Conservation (phyloP, 2,329 filamentous ascomycete genomes). For the Paraphoma chrysanthemicola region DNA sequence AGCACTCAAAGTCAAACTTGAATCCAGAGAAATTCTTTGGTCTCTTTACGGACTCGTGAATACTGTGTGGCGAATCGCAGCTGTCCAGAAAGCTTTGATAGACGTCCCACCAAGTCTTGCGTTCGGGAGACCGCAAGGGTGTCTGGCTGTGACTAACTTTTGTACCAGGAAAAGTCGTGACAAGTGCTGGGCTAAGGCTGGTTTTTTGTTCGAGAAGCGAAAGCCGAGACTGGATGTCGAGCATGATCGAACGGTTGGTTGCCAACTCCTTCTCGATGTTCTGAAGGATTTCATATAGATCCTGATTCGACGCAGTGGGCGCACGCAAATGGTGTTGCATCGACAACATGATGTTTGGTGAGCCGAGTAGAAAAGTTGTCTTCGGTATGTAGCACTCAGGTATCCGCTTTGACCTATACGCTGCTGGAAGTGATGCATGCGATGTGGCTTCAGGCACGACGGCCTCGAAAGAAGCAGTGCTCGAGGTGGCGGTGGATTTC, state of each 20-base stretch:
- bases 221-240: conserved; percentile 37
- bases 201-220: conserved; percentile 35
- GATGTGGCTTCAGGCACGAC: background rate
- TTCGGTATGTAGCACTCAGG: background rate
- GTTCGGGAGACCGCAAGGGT: conserved; percentile 13
- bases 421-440: no score
- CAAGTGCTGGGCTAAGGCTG: conserved; percentile 8
- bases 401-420: no score
- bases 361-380: background rate
- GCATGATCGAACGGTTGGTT: conserved; percentile 32
- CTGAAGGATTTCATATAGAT: conserved; percentile 25
- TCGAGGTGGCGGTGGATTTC: no score
- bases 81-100: conserved; percentile 36
- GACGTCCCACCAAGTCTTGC: conserved; percentile 34
- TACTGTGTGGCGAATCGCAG: conserved; percentile 33
- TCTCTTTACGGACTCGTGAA: conserved; percentile 33
- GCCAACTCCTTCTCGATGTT: conserved; percentile 36
- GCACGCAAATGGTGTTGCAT: background rate
- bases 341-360: background rate
- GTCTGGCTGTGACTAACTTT: background rate
- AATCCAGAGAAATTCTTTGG: conserved; percentile 35
- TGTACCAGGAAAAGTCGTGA: background rate
- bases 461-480: no score
- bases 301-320: background rate
- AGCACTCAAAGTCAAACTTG: conserved; percentile 31